Base-by-base conservation (phyloP, 2,329 filamentous ascomycete species). In the Hypoxylon sp. region DNA sequence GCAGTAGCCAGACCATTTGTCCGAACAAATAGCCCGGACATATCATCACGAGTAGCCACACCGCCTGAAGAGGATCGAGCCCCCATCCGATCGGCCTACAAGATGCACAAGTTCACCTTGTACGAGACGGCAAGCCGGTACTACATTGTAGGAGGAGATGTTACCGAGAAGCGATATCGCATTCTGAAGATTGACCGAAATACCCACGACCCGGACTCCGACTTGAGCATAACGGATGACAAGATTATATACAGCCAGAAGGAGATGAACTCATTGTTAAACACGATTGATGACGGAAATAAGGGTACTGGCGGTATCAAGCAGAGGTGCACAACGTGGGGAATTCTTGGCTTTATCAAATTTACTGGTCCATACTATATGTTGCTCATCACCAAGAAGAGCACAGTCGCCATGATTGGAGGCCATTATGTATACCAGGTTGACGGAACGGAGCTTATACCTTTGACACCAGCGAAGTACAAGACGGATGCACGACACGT, bases 301-400 rank as follows among this genome's bases (percentile, higher is more conserved):
- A 92, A 90, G 65, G 86, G 84, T 5, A 91, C 91, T 0, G 94
- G 94, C 16, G 94, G 94, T 1, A 82, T 99, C 73, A 94, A 89
- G 70, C 79, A 96, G 47, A 90, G 90, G 52, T 95, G 90, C 70
- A 95, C 86, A 51, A 91, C 90, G 3, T 99, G 93, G 94, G 94
- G 94, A 2, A 75, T 99, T 17, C 77, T 99, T 17, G 94, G 94
- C 3, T 99, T 99, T 71, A 94, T 99, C 70, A 84, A 90, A 55
- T 97, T 99, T 70, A 99, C 94, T 0, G 91, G 93, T 2, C 86
- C 91, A 2, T 97, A 95, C 71, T 99, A 99, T 71, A 97, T 99
- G 92, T 80, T 97, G 20, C 75, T 97, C 37, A 92, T 97, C 66
- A 97, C 92, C 27, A 97, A 97, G 73, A 87, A 95, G 75, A 94